phyloP scores from a whole-genome alignment of 2,329 filamentous ascomycete species.

The Aspergillus brunneoviolaceus region DNA sequence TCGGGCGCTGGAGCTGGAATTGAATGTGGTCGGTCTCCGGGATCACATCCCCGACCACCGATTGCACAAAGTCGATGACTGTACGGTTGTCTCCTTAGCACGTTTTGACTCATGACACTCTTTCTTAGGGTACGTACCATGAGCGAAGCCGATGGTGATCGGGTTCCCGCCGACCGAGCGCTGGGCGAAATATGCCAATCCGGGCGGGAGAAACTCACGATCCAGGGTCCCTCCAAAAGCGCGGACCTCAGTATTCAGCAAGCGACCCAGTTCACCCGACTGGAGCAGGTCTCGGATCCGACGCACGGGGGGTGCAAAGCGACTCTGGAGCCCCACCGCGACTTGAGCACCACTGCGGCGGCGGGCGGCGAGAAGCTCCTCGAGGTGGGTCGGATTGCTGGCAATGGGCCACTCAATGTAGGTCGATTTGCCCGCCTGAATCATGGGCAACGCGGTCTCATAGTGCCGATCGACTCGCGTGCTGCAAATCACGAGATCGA shows the following conservation, averaged over 20 bases:
- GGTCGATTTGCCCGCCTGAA: constrained; percentile 54
- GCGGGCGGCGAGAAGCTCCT: constrained; percentile 43
- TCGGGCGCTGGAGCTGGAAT: background rate
- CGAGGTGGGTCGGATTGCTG: constrained; percentile 42
- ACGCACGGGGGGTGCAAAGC: constrained; percentile 45
- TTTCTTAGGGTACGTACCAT: background rate
- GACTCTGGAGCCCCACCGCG: constrained; percentile 55
- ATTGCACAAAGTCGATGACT: constrained; percentile 4
- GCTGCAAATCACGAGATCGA: constrained; percentile 54
- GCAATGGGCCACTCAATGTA: constrained; percentile 62
- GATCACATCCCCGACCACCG: background rate
- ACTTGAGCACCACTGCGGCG: constrained; percentile 36
- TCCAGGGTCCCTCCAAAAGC: constrained; percentile 25
- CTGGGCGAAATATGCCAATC: constrained; percentile 16
- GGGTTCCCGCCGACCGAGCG: constrained; percentile 10
- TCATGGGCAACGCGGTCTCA: constrained; percentile 45
- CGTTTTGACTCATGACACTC: too few species aligned
- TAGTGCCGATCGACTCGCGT: constrained; percentile 58
- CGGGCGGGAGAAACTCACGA: constrained; percentile 8
- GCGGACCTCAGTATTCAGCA: constrained; percentile 49
- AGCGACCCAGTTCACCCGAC: constrained; percentile 50
- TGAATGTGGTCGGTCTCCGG: background rate
- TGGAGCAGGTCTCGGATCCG: constrained; percentile 50
- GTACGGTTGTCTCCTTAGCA: background rate
- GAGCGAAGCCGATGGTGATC: constrained; percentile 13